Evolutionary conservation across 1,284 basidiomycete species (phyloP).

Genomic region (Moesziomyces antarcticus): DNA sequence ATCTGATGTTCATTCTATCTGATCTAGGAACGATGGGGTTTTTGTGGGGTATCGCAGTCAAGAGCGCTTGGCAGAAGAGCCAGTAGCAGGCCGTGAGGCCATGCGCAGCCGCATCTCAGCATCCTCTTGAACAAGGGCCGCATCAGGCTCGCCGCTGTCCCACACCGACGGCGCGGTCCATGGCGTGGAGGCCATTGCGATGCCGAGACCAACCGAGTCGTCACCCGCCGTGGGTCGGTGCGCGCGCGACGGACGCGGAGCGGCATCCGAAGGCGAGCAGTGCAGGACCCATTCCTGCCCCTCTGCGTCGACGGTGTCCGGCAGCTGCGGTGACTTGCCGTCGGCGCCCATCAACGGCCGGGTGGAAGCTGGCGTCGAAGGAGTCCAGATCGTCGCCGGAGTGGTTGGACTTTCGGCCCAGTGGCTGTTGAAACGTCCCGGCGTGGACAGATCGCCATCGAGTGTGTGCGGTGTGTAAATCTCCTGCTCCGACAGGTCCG

Average conservation of each 20-base stretch:
- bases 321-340: not conserved
- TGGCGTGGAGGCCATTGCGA: constrained; percentile 5
- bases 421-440: constrained; percentile 4
- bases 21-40: not conserved
- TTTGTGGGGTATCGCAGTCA: not conserved
- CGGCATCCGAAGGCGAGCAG: constrained; percentile 5
- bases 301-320: not conserved
- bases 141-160: constrained; percentile 20
- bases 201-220: constrained; percentile 22
- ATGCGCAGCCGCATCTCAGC: constrained; percentile 31
- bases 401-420: constrained; percentile 18
- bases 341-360: constrained; percentile 2
- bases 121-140: constrained; percentile 20
- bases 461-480: constrained; percentile 8
- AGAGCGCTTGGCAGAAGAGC: not conserved
- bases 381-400: constrained; percentile 23
- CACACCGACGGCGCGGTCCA: constrained; percentile 22
- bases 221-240: not conserved
- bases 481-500: constrained; percentile 9
- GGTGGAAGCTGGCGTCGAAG: constrained; percentile 13
- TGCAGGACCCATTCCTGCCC: constrained; percentile 5
- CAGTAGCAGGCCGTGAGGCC: constrained; percentile 12
- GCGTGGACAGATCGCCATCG: constrained; percentile 8
- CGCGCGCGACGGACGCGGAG: not conserved
- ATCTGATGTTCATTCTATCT: no score